Evolutionary conservation across 1,139 yeast species (phyloP).

Genomic region (Hemisphaericaspora lyxosophila): DNA sequence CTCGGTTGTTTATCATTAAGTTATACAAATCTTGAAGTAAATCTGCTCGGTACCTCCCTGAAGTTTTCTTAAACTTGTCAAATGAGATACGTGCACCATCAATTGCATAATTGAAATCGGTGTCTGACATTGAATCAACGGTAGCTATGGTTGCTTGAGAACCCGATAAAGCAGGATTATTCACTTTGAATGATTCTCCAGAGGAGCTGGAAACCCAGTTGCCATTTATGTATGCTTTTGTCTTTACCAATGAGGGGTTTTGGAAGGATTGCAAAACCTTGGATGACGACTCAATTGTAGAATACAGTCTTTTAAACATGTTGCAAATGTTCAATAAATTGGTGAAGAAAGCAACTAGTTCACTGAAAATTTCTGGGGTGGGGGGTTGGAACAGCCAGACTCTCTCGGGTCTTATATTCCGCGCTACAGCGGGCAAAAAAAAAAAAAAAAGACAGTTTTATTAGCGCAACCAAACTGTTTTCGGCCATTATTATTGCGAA

Average conservation of each 20-base stretch:
- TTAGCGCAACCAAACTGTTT: not conserved
- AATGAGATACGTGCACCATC: conserved; percentile 39
- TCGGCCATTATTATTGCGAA: not conserved
- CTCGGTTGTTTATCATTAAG: conserved; percentile 62
- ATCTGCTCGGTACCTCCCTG: conserved; percentile 41
- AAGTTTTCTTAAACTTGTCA: conserved; percentile 33
- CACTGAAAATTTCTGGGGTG: not conserved
- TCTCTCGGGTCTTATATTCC: not conserved
- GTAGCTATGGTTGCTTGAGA: conserved; percentile 34
- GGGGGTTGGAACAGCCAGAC: not conserved
- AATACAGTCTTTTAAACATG: conserved; percentile 11
- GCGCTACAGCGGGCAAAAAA: not conserved
- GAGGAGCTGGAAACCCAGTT: conserved; percentile 34
- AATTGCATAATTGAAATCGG: conserved; percentile 42
- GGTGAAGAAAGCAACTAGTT: not conserved
- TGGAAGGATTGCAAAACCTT: conserved; percentile 22
- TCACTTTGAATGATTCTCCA: conserved; percentile 34
- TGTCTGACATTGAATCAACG: conserved; percentile 35
- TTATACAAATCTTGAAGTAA: conserved; percentile 42
- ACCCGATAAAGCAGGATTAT: conserved; percentile 44
- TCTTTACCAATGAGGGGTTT: conserved; percentile 33
- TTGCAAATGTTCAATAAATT: not conserved
- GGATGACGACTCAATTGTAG: conserved; percentile 14
- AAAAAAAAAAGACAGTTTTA: not conserved
- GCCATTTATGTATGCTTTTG: conserved; percentile 47